A percentile compares a stretch with the other conserved stretches of the same genome.
Evolutionary conservation across 176 grass and related monocot genomes (phyloP).

Genomic region (Puccinellia tenuiflora): DNA sequence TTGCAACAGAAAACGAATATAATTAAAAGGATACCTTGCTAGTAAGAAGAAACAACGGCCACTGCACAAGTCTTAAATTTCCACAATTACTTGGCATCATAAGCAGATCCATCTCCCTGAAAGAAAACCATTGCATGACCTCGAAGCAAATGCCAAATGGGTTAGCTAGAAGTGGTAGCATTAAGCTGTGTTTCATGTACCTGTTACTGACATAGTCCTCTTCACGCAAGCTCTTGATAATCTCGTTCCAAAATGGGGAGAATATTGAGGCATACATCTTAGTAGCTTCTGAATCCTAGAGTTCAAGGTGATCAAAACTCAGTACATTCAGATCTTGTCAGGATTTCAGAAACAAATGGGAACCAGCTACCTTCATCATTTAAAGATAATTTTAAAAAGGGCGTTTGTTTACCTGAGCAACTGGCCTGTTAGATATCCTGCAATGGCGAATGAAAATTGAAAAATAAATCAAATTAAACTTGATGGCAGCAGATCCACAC

Average conservation of each 20-base stretch:
- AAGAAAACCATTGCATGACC: slow-evolving; percentile 23
- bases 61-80: slow-evolving; percentile 75
- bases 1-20: neutral
- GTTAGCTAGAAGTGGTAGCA: neutral
- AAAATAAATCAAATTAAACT: neutral
- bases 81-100: slow-evolving; percentile 95
- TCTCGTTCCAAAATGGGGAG: slow-evolving; percentile 98
- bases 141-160: slow-evolving; percentile 1
- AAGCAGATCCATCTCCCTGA: slow-evolving; percentile 96
- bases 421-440: slow-evolving; percentile 50
- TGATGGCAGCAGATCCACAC: neutral
- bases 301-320: neutral
- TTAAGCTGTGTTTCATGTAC: slow-evolving; percentile 24
- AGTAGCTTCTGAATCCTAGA: slow-evolving; percentile 58
- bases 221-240: slow-evolving; percentile 96
- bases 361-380: neutral
- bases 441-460: slow-evolving; percentile 11
- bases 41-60: slow-evolving; percentile 96
- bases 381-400: neutral
- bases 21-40: slow-evolving; percentile 62
- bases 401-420: slow-evolving; percentile 55
- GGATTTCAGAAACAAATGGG: neutral
- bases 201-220: slow-evolving; percentile 92
- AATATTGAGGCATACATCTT: slow-evolving; percentile 77
- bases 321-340: neutral